A percentile compares a stretch with the other conserved stretches of the same genome.
phyloP scores from a whole-genome alignment of 768 basidiomycete species.

The Suillus alpinus region DNA sequence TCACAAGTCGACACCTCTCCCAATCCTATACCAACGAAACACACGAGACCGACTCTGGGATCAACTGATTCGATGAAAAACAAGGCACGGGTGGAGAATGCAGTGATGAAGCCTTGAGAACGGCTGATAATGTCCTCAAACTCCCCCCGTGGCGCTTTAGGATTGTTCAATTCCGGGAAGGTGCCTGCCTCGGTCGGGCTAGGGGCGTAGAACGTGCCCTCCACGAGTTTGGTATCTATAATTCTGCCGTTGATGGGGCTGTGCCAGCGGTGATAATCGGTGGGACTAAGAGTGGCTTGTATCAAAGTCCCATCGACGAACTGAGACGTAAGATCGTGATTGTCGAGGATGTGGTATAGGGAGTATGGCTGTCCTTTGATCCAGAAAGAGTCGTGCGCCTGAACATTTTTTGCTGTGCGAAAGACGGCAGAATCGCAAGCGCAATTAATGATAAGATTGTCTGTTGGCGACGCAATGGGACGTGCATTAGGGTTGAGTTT shows the following conservation, averaged over 20 bases:
- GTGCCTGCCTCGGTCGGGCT: no score
- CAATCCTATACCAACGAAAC: conserved; percentile 61
- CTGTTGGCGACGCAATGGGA: conserved; percentile 30
- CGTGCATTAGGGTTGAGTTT: conserved; percentile 39
- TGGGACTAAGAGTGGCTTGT: conserved; percentile 56
- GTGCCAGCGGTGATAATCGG: conserved; percentile 65
- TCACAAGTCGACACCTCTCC: conserved; percentile 62
- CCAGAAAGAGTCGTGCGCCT: conserved; percentile 51
- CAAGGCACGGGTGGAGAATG: conserved; percentile 51
- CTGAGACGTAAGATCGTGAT: conserved; percentile 35
- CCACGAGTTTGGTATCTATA: conserved; percentile 37
- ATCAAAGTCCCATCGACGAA: conserved; percentile 52
- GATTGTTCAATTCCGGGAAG: no score
- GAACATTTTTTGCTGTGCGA: conserved; percentile 35
- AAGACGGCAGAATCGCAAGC: conserved; percentile 53
- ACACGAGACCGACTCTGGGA: conserved; percentile 51
- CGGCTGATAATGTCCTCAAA: no score
- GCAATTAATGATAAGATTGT: conserved; percentile 39
- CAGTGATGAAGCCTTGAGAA: conserved; percentile 40
- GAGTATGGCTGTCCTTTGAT: conserved; percentile 63
- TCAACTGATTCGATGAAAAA: conserved; percentile 61
- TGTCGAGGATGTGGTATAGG: conserved; percentile 50
- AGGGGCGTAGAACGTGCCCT: no score
- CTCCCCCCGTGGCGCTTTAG: no score
- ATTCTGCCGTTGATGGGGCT: conserved; percentile 50